phyloP scores from a whole-genome alignment of 2,329 filamentous ascomycete genomes.

The Talaromyces atroroseus region DNA sequence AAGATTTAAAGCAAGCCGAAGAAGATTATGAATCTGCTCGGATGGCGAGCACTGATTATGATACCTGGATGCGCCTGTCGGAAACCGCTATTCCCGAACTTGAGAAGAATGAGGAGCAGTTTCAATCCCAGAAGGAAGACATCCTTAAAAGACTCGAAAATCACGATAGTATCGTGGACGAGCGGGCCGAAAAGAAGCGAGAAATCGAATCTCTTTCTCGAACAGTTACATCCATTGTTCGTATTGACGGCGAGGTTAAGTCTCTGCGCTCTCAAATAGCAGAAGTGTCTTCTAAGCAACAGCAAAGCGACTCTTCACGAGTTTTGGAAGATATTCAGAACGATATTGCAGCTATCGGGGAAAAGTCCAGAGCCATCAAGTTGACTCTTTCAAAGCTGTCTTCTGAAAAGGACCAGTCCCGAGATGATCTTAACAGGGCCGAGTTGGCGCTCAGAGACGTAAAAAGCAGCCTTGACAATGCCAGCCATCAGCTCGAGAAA shows the following conservation, averaged over 20 bases:
- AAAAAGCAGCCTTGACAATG: slow-evolving; percentile 64
- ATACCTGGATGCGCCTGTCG: slow-evolving; percentile 66
- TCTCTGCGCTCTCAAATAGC: slow-evolving; percentile 68
- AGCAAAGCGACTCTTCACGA: slow-evolving; percentile 58
- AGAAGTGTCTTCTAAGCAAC: slow-evolving; percentile 69
- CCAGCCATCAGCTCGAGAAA: slow-evolving; percentile 71
- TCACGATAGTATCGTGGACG: slow-evolving; percentile 61
- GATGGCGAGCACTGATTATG: slow-evolving; percentile 62
- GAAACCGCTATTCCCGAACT: slow-evolving; percentile 64
- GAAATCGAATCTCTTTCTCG: slow-evolving; percentile 72
- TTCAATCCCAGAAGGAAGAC: slow-evolving; percentile 57
- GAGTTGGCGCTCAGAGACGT: slow-evolving; percentile 75
- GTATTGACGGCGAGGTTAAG: slow-evolving; percentile 65
- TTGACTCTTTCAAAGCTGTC: slow-evolving; percentile 60
- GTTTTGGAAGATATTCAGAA: slow-evolving; percentile 81
- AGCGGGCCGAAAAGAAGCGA: slow-evolving; percentile 58
- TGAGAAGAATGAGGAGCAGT: slow-evolving; percentile 56
- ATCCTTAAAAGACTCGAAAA: slow-evolving; percentile 60
- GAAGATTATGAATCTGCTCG: slow-evolving; percentile 58
- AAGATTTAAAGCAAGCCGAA: slow-evolving; percentile 58
- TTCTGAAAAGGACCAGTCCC: slow-evolving; percentile 65
- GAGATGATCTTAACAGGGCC: slow-evolving; percentile 61
- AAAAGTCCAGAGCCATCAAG: slow-evolving; percentile 62
- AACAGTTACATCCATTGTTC: slow-evolving; percentile 69
- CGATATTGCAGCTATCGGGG: slow-evolving; percentile 61